Conservation (phyloP, 106 monocot species). For the Agapanthus africanus region DNA sequence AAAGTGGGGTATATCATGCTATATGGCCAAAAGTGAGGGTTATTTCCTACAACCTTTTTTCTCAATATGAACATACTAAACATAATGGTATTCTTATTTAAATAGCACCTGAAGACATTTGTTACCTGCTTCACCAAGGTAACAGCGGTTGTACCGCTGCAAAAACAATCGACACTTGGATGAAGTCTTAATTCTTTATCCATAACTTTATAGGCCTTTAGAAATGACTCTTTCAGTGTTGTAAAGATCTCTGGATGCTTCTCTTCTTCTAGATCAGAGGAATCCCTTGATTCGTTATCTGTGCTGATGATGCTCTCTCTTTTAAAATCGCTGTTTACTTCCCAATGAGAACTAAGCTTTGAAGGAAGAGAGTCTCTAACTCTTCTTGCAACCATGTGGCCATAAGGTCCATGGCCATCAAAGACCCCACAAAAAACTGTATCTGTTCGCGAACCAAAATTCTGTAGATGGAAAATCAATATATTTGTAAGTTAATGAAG, state of each 20-base stretch:
- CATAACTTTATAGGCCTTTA: constrained; percentile 56
- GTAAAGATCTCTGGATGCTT: constrained; percentile 20
- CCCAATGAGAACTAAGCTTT: constrained; percentile 38
- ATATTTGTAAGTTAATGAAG: not conserved
- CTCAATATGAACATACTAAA: too few species aligned
- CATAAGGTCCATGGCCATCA: constrained; percentile 90
- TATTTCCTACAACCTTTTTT: too few species aligned
- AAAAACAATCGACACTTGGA: constrained; percentile 50
- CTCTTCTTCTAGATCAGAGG: constrained; percentile 17
- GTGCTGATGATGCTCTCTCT: constrained; percentile 14
- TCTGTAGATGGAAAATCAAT: constrained; percentile 29
- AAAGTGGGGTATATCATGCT: too few species aligned
- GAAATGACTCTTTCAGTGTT: constrained; percentile 33
- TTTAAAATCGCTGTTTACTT: constrained; percentile 2
- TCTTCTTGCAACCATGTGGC: constrained; percentile 78
- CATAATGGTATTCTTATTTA: too few species aligned
- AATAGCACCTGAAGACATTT: too few species aligned
- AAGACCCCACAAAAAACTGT: constrained; percentile 87
- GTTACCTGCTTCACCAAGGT: constrained; percentile 65
- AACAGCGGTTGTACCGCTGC: constrained; percentile 81
- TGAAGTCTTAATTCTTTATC: constrained; percentile 54
- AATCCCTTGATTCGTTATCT: constrained; percentile 1
- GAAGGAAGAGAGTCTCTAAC: constrained; percentile 69
- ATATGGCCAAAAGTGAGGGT: too few species aligned
- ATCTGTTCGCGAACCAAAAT: constrained; percentile 53